Base-by-base conservation (phyloP, 192 early-diverging fungal species). In the Umbelopsis sp. region DNA sequence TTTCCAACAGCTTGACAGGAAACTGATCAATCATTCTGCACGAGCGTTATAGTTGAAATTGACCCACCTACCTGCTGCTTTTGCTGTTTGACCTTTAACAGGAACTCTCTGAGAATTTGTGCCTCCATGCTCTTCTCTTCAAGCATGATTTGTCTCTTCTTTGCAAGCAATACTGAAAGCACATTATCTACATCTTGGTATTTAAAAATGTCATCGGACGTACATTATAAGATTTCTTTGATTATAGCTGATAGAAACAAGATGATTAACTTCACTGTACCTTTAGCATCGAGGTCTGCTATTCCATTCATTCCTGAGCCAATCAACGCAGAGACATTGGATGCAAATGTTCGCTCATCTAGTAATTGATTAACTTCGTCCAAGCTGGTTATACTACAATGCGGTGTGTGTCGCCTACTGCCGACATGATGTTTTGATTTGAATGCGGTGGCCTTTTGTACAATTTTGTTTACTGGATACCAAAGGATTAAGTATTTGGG, bases 151-250 rank as follows among this genome's bases (percentile, higher is more conserved):
- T 82, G 72, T 71, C 85, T 82, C 72, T 91, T 92, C 71, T 89
- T 88, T 29, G 87, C 82, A 49, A 86, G 81, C 47, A 93, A 77
- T 66, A 85, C 77, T 65, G 69, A 47, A 38, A 93, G 72, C 70
- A 92, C 68, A 5, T 78, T 66, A 54, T 93, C 89, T 59, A 94
- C 86, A 74, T 93, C 91, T 83, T n/a, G n/a, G n/a, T n/a, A n/a
- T n/a, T 25, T 14, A n/a, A n/a, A n/a, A n/a, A n/a, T n/a, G n/a
- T n/a, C n/a, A n/a, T n/a, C n/a, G n/a, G n/a, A n/a, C n/a, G n/a
- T n/a, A n/a, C n/a, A n/a, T n/a, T n/a, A n/a, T n/a, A n/a, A n/a
- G n/a, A n/a, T n/a, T n/a, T n/a, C n/a, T n/a, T n/a, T n/a, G n/a
- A n/a, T n/a, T 6, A 41, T 41, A 6, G 38, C 3, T 8, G 8